Evolutionary conservation across 2,329 filamentous ascomycete species (phyloP), one percentile per base, ranked within the genome.

Genomic region (Colletotrichum tamarilloi): DNA sequence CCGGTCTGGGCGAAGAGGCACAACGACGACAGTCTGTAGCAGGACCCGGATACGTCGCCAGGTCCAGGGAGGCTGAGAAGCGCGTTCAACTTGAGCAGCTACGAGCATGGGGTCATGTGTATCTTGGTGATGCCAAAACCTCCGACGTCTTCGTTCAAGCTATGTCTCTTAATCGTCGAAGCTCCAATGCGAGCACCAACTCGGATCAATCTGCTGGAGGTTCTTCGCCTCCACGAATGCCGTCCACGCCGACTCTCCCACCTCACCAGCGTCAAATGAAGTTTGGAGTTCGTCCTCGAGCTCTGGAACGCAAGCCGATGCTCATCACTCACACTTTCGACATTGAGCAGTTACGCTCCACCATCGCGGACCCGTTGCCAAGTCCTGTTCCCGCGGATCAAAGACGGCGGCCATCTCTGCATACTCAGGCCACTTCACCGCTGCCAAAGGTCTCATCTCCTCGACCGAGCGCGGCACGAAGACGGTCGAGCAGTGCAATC

Each of bases 281-380:
- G 19, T 86, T 85, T 2, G 80, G 84, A 16, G 82, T 89, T 9
- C 76, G 82, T 6, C 86, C 87, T 19, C 80, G 79, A 46, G 77
- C 79, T 22, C 78, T 81, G 5, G 82, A 84, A 2, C 81, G 84
- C 22, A 83, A 84, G 60, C 82, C 87, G 1, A 85, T 89, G 74
- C 76, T 86, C 0, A 81, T 91, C 22, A 83, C 85, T 75, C 84
- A 88, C 35, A 84, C 83, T 22, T 88, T 91, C 72, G 83, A 90
- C 72, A 79, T 90, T 16, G 81, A 85, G 30, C 81, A 85, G 73
- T 79, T 90, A 11, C 82, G 85, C 58, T 81, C 84, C 9, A 87
- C 85, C 1, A 80, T 89, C n/a, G 84, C 84, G 2, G 80, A 84
- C 3, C 79, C 80, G 9, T 72, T 77, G 8, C 75, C 76, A 30